Percentiles rank a stretch among this genome's conserved stretches.
phyloP scores from a whole-genome alignment of 495 filamentous ascomycete species.

The Penicillium egyptiacum region DNA sequence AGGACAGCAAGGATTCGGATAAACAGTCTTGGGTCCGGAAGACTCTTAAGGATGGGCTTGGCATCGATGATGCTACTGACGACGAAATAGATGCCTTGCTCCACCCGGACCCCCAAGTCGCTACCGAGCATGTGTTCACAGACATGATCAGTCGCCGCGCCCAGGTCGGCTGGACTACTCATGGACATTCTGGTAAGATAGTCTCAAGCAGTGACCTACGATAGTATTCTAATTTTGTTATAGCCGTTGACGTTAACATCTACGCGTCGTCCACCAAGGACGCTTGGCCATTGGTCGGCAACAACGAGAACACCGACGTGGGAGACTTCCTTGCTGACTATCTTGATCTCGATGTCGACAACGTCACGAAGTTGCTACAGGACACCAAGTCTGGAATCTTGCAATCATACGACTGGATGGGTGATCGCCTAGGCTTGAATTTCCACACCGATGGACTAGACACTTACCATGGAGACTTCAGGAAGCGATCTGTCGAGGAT shows the following conservation, averaged over 20 bases:
- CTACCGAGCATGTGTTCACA: conserved; percentile 63
- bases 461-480: conserved; percentile 53
- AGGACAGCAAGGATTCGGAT: conserved; percentile 22
- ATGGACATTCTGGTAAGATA: conserved; percentile 70
- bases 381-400: conserved; percentile 44
- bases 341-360: conserved; percentile 73
- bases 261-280: conserved; percentile 62
- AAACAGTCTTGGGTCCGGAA: conserved; percentile 56
- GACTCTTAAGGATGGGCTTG: conserved; percentile 65
- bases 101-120: conserved; percentile 42
- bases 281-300: conserved; percentile 63
- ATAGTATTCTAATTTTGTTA: conserved; percentile 19
- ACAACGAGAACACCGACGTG: conserved; percentile 93
- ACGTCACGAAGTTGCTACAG: conserved; percentile 70
- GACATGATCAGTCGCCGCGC: conserved; percentile 83
- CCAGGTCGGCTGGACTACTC: conserved; percentile 89
- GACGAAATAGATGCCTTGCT: conserved; percentile 68
- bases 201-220: neutral
- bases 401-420: conserved; percentile 43
- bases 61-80: conserved; percentile 70
- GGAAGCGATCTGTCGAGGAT: conserved; percentile 39
- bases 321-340: conserved; percentile 78
- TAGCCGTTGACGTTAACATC: conserved; percentile 84
- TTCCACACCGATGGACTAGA: conserved; percentile 43
- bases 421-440: conserved; percentile 38